Base-by-base conservation (phyloP, 192 early-diverging fungal species). In the Podila epigama region DNA sequence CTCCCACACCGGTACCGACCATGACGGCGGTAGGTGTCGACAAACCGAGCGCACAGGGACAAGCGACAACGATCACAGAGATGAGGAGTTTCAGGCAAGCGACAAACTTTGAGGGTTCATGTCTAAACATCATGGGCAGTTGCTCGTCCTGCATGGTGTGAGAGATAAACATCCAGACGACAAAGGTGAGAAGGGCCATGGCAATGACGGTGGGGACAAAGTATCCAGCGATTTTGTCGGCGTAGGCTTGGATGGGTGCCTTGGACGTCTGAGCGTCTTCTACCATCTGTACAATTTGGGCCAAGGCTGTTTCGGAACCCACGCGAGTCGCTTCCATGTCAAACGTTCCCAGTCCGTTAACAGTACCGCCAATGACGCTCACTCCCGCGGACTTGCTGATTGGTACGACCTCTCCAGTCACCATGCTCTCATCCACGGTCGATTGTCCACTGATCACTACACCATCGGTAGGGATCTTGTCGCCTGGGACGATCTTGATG, bases 401-500 rank as follows among this genome's bases (percentile, higher is more conserved):
- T 8, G 91, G 91, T 8, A 86, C 58, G 4, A 90, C 80, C 84
- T 94, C 93, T 32, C 93, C 93, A 0, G 93, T 94, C 44, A 94
- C 69, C 85, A 91, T 92, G 42, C 83, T 84, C 66, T 93, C 92
- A 58, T 94, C 93, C 12, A 90, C 77, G 22, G 82, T 81, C 2
- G 88, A 80, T 0, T 64, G 39, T 1, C 92, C 92, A 37, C 35
- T 29, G n/a, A 63, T 34, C 0, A 63, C 16, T 7, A 52, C 27
- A 27, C 61, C 93, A 79, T 94, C 92, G 61, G 87, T 89, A 15
- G 92, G 92, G 60, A 94, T 82, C 25, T 82, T 66, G 2, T 63
- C 81, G 15, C 89, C 90, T 15, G 89, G 77, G 32, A 75, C 64
- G 5, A 94, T 86, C 55, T 87, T 90, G 51, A 94, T 70, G 28